Evolutionary conservation across 192 early-diverging fungal genomes (phyloP).

Genomic region (Rhizophlyctis rosea): DNA sequence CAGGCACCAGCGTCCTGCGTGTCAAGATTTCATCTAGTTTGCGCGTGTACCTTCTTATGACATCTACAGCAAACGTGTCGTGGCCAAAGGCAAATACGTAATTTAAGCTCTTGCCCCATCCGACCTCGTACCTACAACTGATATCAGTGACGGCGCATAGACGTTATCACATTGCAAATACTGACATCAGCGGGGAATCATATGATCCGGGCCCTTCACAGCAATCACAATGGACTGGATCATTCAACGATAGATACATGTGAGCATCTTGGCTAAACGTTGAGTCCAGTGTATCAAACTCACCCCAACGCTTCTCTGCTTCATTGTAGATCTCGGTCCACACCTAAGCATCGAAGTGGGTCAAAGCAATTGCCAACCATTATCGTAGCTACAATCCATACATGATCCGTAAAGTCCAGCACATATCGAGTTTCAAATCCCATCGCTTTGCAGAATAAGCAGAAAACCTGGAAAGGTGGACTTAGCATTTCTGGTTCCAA

Average conservation of each 20-base stretch:
- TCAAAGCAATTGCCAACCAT: too few species aligned
- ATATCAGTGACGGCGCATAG: neutral
- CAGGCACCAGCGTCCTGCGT: conserved; percentile 24
- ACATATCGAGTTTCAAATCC: conserved; percentile 46
- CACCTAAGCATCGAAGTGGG: too few species aligned
- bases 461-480: conserved; percentile 22
- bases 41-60: conserved; percentile 27
- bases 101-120: conserved; percentile 44
- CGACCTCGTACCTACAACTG: conserved; percentile 30
- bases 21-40: conserved; percentile 14
- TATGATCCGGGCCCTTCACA: conserved; percentile 30
- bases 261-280: too few species aligned
- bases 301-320: conserved; percentile 19
- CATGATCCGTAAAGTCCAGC: conserved; percentile 46
- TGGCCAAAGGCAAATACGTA: conserved; percentile 34
- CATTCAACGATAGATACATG: neutral
- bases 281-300: too few species aligned
- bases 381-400: conserved; percentile 13
- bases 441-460: conserved; percentile 29
- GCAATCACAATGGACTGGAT: conserved; percentile 31
- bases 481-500: too few species aligned
- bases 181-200: conserved; percentile 32
- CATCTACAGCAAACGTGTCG: conserved; percentile 35
- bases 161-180: neutral
- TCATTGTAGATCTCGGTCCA: conserved; percentile 42